These are phyloP conservation scores for Paratinospora sagittata DNA, from an alignment of 164 flowering plant genomes.

Conservation along the genomic window DNA sequence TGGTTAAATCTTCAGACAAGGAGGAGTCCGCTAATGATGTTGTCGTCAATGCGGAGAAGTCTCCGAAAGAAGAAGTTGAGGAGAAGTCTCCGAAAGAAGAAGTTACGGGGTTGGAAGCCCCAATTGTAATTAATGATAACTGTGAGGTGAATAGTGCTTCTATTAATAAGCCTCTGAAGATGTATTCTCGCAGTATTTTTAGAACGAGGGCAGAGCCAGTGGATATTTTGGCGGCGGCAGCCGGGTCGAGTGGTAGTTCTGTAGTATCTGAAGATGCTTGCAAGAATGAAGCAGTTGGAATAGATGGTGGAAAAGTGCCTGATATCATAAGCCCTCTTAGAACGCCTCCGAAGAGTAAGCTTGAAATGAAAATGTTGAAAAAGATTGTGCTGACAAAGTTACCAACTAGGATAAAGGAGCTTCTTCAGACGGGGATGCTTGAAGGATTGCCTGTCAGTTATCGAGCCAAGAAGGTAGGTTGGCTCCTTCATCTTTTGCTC, in stretches of 20 bases:
- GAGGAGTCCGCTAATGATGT: not conserved
- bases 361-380: conserved; percentile 29
- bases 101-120: not conserved
- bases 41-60: not conserved
- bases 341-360: conserved; percentile 17
- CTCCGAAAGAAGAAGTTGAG: no score
- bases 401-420: conserved; percentile 45
- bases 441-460: conserved; percentile 59
- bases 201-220: conserved; percentile 7
- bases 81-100: no score
- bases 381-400: conserved; percentile 29
- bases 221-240: not conserved
- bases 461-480: conserved; percentile 36
- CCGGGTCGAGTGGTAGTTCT: conserved; percentile 8
- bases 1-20: not conserved
- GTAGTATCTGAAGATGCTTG: conserved; percentile 3
- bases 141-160: not conserved
- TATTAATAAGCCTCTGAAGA: not conserved
- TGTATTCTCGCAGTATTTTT: no score
- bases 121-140: conserved; percentile 5
- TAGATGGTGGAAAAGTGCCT: not conserved
- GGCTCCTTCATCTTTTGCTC: not conserved
- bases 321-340: conserved; percentile 8
- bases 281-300: not conserved
- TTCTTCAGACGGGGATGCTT: conserved; percentile 60